These are phyloP conservation scores for Pascua sp. DNA, from an alignment of 1,284 basidiomycete species.

Conservation along the genomic window DNA sequence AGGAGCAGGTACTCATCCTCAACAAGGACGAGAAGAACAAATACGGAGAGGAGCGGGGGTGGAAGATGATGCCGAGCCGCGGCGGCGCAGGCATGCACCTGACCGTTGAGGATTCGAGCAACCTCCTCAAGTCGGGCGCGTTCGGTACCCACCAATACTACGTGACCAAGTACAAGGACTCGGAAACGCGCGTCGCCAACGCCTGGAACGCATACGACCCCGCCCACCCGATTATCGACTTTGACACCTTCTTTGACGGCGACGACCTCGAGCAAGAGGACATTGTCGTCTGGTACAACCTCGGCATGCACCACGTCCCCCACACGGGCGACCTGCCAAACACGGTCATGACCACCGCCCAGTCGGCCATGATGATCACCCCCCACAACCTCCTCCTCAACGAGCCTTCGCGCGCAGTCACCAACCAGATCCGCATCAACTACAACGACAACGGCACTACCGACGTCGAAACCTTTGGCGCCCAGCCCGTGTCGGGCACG, in stretches of 20 bases:
- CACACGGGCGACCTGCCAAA: slow-evolving; percentile 57
- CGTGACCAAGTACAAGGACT: slow-evolving; percentile 55
- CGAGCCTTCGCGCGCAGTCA: slow-evolving; percentile 18
- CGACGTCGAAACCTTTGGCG: slow-evolving; percentile 30
- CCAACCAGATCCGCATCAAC: slow-evolving; percentile 33
- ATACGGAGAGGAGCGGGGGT: slow-evolving; percentile 59
- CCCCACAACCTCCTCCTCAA: slow-evolving; percentile 60
- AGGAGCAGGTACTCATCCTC: slow-evolving; percentile 27
- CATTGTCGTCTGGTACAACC: slow-evolving; percentile 35
- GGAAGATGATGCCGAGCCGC: slow-evolving; percentile 15
- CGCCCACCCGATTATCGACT: slow-evolving; percentile 58
- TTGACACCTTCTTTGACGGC: slow-evolving; percentile 39
- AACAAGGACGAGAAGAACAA: slow-evolving; percentile 42
- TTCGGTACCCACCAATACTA: slow-evolving; percentile 36
- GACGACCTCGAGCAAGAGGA: slow-evolving; percentile 45
- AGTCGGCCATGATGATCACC: slow-evolving; percentile 58
- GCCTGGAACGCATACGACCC: slow-evolving; percentile 61
- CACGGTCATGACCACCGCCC: slow-evolving; percentile 60
- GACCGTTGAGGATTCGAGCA: slow-evolving; percentile 36
- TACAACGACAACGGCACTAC: slow-evolving; percentile 24
- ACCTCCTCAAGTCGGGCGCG: slow-evolving; percentile 30
- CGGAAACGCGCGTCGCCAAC: slow-evolving; percentile 61
- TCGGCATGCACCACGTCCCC: slow-evolving; percentile 57
- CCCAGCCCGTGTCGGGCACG: slow-evolving; percentile 15
- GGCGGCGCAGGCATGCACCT: slow-evolving; percentile 24